A percentile compares a stretch with the other conserved stretches of the same genome.
Conservation (phyloP, 2,329 filamentous ascomycete genomes). For the Pyricularia grisea region DNA sequence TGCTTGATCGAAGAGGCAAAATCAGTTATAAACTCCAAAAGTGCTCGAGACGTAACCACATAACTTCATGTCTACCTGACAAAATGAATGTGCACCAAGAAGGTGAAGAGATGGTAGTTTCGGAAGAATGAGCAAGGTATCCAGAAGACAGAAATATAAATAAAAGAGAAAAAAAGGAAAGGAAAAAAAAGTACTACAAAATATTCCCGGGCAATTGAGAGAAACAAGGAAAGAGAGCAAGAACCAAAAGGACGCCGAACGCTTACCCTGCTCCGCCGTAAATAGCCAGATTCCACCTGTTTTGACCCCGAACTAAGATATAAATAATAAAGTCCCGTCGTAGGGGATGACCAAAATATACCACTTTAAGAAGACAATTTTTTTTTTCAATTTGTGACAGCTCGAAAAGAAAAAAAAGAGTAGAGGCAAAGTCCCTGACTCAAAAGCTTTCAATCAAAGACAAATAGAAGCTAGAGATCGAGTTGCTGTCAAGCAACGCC, state of each 20-base stretch:
- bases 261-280: neutral
- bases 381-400: neutral
- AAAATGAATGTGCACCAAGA: neutral
- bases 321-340: neutral
- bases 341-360: neutral
- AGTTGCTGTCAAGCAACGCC: neutral
- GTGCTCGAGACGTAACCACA: neutral
- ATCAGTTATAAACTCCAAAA: neutral
- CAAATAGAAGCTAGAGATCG: neutral
- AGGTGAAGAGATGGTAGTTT: neutral
- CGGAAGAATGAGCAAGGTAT: neutral
- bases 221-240: neutral
- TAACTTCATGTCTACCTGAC: neutral
- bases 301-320: neutral
- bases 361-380: neutral
- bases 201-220: neutral
- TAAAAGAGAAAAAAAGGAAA: neutral
- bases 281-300: neutral
- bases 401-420: neutral
- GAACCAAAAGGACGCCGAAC: neutral
- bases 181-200: neutral
- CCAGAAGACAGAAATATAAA: neutral
- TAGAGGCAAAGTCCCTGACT: neutral
- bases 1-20: neutral
- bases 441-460: neutral